A percentile compares a stretch with the other conserved stretches of the same genome.
These are phyloP conservation scores for Xylaria intraflava DNA, from an alignment of 495 filamentous ascomycete genomes.

Conservation along the genomic window DNA sequence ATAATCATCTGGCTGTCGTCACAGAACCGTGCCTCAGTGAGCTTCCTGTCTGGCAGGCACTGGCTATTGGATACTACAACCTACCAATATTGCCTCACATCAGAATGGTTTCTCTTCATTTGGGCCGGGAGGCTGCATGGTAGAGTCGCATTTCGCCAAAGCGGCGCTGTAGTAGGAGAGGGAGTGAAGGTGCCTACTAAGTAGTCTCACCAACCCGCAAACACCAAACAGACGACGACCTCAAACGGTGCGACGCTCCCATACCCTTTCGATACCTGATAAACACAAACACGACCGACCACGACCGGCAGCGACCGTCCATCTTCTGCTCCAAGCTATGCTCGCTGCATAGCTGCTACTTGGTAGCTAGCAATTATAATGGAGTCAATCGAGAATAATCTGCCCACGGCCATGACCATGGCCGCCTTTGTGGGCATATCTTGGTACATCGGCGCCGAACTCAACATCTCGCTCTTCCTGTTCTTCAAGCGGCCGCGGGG, in stretches of 20 bases:
- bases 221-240: constrained; percentile 3
- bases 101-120: neutral
- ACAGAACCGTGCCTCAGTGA: too few species aligned
- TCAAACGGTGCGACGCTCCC: constrained; percentile 1
- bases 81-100: too few species aligned
- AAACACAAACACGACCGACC: neutral
- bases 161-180: neutral
- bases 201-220: neutral
- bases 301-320: neutral
- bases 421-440: constrained; percentile 48
- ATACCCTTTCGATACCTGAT: neutral
- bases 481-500: constrained; percentile 48
- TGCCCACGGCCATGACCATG: constrained; percentile 32
- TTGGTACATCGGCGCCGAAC: constrained; percentile 51
- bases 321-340: neutral
- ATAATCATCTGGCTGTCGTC: too few species aligned
- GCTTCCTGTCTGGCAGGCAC: too few species aligned
- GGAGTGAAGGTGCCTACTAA: neutral
- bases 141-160: constrained; percentile 3
- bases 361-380: neutral
- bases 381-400: constrained; percentile 7
- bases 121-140: constrained; percentile 1
- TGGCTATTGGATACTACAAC: too few species aligned
- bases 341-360: constrained; percentile 4
- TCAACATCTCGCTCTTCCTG: constrained; percentile 49